These are phyloP conservation scores for Solanum etuberosum DNA, from an alignment of 257 asterid species.

Conservation along the genomic window DNA sequence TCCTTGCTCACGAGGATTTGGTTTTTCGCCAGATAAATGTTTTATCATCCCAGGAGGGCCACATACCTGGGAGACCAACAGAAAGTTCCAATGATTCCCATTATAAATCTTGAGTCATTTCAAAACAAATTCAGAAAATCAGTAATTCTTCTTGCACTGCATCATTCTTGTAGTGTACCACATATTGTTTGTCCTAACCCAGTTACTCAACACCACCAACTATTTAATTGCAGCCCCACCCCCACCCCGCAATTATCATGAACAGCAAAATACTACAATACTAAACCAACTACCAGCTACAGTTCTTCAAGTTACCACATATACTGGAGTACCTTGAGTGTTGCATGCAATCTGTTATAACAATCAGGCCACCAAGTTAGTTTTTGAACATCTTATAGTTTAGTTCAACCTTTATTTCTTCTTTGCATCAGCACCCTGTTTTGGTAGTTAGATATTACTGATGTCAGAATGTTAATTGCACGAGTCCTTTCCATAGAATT, in stretches of 20 bases:
- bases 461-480: neutral
- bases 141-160: neutral
- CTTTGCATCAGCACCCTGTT: neutral
- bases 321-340: neutral
- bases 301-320: neutral
- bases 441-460: neutral
- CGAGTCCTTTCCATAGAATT: neutral
- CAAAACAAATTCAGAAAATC: neutral
- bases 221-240: neutral
- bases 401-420: neutral
- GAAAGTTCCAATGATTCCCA: neutral
- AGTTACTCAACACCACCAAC: neutral
- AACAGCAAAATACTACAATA: neutral
- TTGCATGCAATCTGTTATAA: neutral
- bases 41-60: conserved; percentile 99
- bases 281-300: neutral
- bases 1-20: conserved; percentile 74
- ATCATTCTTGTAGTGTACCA: neutral
- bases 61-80: conserved; percentile 55
- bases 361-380: neutral
- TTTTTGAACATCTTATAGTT: neutral
- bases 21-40: conserved; percentile 83
- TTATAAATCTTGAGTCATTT: neutral
- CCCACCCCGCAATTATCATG: neutral
- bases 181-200: neutral